Conservation (phyloP, 352 stramenopile genomes). For the Phytophthora melonis region DNA sequence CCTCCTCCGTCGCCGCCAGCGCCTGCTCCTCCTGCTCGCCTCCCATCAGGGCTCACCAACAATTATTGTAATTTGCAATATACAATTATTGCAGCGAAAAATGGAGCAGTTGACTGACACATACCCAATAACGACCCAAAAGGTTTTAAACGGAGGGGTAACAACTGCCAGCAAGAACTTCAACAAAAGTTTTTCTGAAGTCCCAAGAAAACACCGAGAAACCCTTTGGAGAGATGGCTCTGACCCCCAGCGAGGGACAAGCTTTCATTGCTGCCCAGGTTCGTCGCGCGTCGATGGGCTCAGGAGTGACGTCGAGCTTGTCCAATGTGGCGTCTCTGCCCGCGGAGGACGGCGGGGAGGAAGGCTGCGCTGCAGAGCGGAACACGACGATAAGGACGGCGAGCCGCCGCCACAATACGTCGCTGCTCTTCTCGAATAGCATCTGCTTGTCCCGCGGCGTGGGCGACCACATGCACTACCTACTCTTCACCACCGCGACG, state of each 20-base stretch:
- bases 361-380: not conserved
- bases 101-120: too few relatives aligned
- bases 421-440: not conserved
- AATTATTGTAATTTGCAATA: too few relatives aligned
- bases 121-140: not conserved
- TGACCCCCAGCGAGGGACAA: not conserved
- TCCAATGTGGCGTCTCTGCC: not conserved
- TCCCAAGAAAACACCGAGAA: not conserved
- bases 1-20: conserved; percentile 33
- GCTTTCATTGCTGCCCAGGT: not conserved
- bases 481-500: not conserved
- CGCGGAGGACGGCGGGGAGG: not conserved
- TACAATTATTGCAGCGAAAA: too few relatives aligned
- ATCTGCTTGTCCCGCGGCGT: not conserved
- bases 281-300: not conserved
- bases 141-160: conserved; percentile 1
- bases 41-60: not conserved
- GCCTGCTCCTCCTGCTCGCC: conserved; percentile 23
- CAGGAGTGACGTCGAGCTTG: not conserved
- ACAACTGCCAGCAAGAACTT: conserved; percentile 1
- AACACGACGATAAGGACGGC: not conserved
- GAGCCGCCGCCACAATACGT: not conserved
- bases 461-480: not conserved
- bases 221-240: not conserved
- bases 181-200: not conserved